phyloP scores from a whole-genome alignment of 108 stramenopile species.

The Discostella pseudostelligera region DNA sequence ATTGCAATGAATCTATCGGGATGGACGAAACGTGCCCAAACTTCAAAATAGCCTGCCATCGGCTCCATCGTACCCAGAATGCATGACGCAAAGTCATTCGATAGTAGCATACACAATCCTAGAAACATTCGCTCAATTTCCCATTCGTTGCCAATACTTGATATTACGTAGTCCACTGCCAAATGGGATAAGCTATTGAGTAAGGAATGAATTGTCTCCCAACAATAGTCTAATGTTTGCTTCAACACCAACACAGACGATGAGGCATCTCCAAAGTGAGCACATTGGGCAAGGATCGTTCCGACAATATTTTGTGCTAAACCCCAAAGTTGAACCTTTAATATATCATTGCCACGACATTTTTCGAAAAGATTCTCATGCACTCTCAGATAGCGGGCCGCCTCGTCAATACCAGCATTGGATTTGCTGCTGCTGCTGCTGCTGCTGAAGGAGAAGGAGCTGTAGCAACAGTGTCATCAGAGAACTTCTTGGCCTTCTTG shows the following conservation, averaged over 20 bases:
- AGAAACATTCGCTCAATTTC: constrained; percentile 43
- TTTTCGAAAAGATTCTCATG: constrained; percentile 29
- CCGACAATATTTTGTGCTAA: constrained; percentile 37
- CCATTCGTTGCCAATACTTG: constrained; percentile 31
- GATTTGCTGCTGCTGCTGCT: not conserved
- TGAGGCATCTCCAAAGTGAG: not conserved
- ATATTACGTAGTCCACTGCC: constrained; percentile 30
- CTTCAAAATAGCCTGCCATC: constrained; percentile 36
- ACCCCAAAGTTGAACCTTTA: constrained; percentile 28
- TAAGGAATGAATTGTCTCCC: constrained; percentile 22
- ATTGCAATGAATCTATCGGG: constrained; percentile 22
- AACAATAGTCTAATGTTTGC: constrained; percentile 24
- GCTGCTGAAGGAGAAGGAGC: not conserved
- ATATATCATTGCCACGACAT: constrained; percentile 18
- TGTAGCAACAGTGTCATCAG: not conserved
- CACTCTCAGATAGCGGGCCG: constrained; percentile 23
- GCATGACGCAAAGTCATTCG: constrained; percentile 12
- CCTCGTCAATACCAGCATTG: not conserved
- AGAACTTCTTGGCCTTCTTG: not conserved
- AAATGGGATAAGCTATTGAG: constrained; percentile 12
- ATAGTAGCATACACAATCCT: constrained; percentile 21
- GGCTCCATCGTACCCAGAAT: constrained; percentile 31
- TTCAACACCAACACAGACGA: not conserved
- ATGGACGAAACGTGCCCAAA: constrained; percentile 39
- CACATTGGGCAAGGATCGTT: constrained; percentile 12